Percentiles rank a stretch among this genome's conserved stretches.
phyloP scores from a whole-genome alignment of 495 filamentous ascomycete species.

The Choiromyces venosus region DNA sequence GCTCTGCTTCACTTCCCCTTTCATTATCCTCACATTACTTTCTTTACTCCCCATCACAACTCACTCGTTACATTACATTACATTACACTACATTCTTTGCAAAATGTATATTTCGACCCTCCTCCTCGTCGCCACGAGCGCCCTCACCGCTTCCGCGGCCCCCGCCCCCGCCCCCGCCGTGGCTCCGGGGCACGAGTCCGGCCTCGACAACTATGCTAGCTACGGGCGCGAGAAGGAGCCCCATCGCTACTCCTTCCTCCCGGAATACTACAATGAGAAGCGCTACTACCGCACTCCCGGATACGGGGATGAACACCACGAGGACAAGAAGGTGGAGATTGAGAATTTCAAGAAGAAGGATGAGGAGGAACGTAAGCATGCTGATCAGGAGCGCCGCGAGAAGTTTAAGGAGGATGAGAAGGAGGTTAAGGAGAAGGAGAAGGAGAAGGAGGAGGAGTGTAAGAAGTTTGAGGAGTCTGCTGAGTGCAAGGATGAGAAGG shows the following conservation, averaged over 20 bases:
- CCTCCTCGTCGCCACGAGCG: not conserved
- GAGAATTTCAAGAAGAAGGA: not conserved
- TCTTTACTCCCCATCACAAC: not conserved
- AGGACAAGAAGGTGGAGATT: too few relatives aligned
- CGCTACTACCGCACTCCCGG: slow-evolving; percentile 9
- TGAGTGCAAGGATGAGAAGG: not conserved
- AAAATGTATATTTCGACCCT: not conserved
- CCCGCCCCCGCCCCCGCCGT: not conserved
- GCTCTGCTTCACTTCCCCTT: not conserved
- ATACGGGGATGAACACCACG: not conserved
- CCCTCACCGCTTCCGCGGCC: not conserved
- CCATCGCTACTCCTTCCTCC: not conserved
- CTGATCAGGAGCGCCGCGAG: too few relatives aligned
- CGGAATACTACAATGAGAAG: not conserved
- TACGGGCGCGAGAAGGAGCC: not conserved
- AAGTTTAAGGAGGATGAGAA: not conserved
- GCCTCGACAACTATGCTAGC: not conserved
- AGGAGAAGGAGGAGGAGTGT: not conserved
- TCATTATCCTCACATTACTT: not conserved
- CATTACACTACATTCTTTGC: not conserved
- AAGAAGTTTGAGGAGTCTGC: not conserved
- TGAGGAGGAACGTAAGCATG: not conserved
- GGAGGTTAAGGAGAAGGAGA: not conserved
- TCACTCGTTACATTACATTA: not conserved
- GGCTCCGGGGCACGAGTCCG: not conserved